Conservation (phyloP, 2,329 filamentous ascomycete species). For the Coniochaeta prunicola region DNA sequence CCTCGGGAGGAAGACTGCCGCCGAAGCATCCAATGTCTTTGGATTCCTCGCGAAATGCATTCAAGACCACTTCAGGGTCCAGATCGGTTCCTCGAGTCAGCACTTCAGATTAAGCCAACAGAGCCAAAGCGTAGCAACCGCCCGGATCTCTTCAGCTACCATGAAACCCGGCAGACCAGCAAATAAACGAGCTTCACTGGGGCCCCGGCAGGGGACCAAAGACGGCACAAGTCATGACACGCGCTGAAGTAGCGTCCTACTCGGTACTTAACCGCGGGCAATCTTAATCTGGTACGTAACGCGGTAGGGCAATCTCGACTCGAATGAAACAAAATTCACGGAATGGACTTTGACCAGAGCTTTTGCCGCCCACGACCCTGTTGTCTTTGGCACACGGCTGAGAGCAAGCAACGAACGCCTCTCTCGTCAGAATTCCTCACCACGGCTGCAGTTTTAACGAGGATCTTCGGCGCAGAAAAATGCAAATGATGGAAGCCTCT, state of each 20-base stretch:
- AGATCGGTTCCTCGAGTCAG: neutral
- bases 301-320: neutral
- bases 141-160: neutral
- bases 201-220: neutral
- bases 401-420: neutral
- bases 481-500: neutral
- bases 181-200: neutral
- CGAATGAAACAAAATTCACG: neutral
- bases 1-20: neutral
- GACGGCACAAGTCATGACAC: neutral
- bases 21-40: neutral
- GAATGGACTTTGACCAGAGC: neutral
- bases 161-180: neutral
- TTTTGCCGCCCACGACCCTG: neutral
- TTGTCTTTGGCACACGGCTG: neutral
- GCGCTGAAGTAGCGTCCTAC: neutral
- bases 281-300: constrained; percentile 1
- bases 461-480: neutral
- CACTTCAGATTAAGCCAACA: neutral
- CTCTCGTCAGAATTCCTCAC: neutral
- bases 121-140: neutral
- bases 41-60: neutral
- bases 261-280: constrained; percentile 1
- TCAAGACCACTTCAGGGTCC: neutral
- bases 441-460: neutral